A percentile compares a stretch with the other conserved stretches of the same genome.
Conservation (phyloP, 2,329 filamentous ascomycete species). For the Beauveria scarabaeidicola region DNA sequence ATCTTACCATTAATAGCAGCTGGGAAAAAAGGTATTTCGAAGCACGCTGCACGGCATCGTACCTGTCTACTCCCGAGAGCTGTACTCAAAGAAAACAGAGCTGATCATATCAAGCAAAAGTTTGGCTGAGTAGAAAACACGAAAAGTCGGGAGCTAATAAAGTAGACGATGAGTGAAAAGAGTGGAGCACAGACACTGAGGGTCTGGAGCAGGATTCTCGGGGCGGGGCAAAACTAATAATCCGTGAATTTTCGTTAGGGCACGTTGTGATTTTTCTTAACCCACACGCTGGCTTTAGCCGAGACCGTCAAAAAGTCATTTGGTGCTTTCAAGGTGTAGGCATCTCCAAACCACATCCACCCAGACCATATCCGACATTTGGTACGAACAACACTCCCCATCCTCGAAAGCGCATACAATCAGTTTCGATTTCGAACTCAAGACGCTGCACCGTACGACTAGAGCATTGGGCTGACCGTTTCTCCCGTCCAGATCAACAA, state of each 20-base stretch:
- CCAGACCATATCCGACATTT: slow-evolving; percentile 13
- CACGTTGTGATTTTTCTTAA: slow-evolving; percentile 31
- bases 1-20: slow-evolving; percentile 22
- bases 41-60: background rate
- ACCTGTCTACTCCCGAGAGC: background rate
- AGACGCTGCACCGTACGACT: slow-evolving; percentile 12
- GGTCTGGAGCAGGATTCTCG: background rate
- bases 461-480: slow-evolving; percentile 23
- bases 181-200: background rate
- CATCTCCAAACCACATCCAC: slow-evolving; percentile 17
- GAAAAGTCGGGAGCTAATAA: background rate
- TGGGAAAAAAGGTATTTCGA: background rate
- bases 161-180: background rate
- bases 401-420: slow-evolving; percentile 4
- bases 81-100: background rate
- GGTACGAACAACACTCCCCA: slow-evolving; percentile 12
- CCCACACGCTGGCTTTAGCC: slow-evolving; percentile 29
- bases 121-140: background rate
- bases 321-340: slow-evolving; percentile 29
- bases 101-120: background rate
- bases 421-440: background rate
- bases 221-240: slow-evolving; percentile 19
- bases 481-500: slow-evolving; percentile 39
- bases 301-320: slow-evolving; percentile 33
- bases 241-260: slow-evolving; percentile 32